Evolutionary conservation across 768 basidiomycete species (phyloP), one percentile per base, ranked within the genome.

Genomic region (Crucibulum laeve): DNA sequence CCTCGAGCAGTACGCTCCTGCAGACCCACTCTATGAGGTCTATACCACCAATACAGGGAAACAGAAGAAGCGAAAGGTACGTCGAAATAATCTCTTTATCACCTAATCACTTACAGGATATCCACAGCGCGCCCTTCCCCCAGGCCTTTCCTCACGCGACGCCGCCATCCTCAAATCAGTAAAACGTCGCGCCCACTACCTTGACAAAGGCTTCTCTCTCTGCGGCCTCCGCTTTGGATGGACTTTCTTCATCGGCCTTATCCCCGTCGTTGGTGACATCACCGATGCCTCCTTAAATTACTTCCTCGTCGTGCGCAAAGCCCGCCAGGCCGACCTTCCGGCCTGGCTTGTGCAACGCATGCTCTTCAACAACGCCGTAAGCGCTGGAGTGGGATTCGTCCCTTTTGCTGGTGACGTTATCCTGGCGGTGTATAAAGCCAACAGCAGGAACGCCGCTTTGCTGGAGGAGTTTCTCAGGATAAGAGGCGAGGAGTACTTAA

Each of bases 201-300:
- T 96, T 43, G 93, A 96, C 67, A 92, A 90, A 61, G 82, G 88
- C 2, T 89, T 96, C 70, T 70, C 58, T 33, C 23, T 95, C 1
- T 86, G 82, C 47, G 91, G 93, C 7, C 57, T 94, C 42, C 79
- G 80, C 10, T 91, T 95, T 47, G 93, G 93, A 0, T 93, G 85
- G 84, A 79, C 89, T 1, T 87, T 91, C 64, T 60, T 89, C 54
- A 85, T 92, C 58, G 84, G 84, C 0, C 70, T 88, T 14, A 59
- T 91, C 35, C 89, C 89, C 5, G 64, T 81, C 25, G 73, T 77
- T 0, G 90, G 89, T 13, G 84, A 88, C 53, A 66, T 79, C 23
- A 70, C 79, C 1, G 79, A 84, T 52, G 73, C 74, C 4, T 34
- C 62, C 2, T 71, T 93, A 44, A 83, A 88, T 62, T 91, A 94